Conservation (phyloP, 192 early-diverging fungal species). For the Dissophora globulifera region DNA sequence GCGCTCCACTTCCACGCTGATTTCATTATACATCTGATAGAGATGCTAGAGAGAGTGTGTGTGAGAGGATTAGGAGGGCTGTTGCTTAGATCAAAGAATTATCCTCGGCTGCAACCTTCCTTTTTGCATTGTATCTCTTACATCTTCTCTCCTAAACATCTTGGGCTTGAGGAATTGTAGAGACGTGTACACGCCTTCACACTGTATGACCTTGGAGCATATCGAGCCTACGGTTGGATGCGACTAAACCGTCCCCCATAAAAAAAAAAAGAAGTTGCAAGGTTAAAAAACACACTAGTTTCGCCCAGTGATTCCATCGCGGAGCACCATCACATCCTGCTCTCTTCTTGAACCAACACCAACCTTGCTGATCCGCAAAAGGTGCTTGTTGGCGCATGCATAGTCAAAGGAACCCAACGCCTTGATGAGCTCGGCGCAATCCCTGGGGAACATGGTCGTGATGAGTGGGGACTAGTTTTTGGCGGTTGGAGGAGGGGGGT, state of each 20-base stretch:
- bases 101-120: too few relatives aligned
- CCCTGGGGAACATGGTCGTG: constrained; percentile 33
- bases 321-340: too few relatives aligned
- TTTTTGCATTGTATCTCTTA: constrained; percentile 2
- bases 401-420: constrained; percentile 64
- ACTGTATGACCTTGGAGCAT: constrained; percentile 44
- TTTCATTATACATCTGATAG: constrained; percentile 39
- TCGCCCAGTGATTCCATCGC: too few relatives aligned
- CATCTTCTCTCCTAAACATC: constrained; percentile 44
- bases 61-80: too few relatives aligned
- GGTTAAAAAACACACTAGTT: too few relatives aligned
- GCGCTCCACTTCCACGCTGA: constrained; percentile 27
- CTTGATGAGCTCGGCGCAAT: constrained; percentile 48
- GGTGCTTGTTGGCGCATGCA: constrained; percentile 56
- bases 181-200: constrained; percentile 37
- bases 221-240: constrained; percentile 34
- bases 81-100: background rate
- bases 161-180: constrained; percentile 48
- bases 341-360: background rate
- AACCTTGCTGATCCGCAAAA: constrained; percentile 53
- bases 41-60: too few relatives aligned
- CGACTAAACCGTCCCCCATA: constrained; percentile 22
- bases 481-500: too few relatives aligned
- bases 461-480: too few relatives aligned
- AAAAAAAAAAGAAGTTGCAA: too few relatives aligned